Evolutionary conservation across 306 rosid genomes (phyloP), one percentile per base, ranked within the genome.

Genomic region (Carpinus fangiana): DNA sequence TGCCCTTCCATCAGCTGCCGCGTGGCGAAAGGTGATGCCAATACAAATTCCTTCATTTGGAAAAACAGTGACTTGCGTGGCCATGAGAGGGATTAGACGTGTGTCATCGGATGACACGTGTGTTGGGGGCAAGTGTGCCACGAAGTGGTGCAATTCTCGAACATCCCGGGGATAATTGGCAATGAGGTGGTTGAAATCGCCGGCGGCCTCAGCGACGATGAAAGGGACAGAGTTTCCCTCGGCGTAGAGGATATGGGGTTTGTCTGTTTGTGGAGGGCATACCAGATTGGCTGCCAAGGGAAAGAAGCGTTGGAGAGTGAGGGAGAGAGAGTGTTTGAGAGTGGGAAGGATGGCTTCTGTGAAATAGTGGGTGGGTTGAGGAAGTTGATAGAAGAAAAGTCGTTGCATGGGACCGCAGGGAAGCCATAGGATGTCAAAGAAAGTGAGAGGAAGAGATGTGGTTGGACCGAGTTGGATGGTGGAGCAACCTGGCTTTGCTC

Each of bases 231-330:
- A 76, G 78, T 81, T 70, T 0, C 70, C 76, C 0, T 36, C 7
- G 0, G 65, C 45, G 57, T 84, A 84, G 20, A 73, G 84, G 17
- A 87, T 18, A 8, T 52, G 75, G 26, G 67, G 81, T 5, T 76
- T 74, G 70, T 7, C 14, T 23, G 78, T 70, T 17, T 8, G 57
- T 21, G 82, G 74, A 31, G 86, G 86, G 7, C 36, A 21, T 2
- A 87, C 51, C 60, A 84, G 82, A 13, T 76, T 81, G 26, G 76
- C 31, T 1, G 74, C 31, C 0, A 78, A 79, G 10, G 86, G 87
- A 79, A 87, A 84, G 84, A 87, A 84, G 67, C 76, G 84, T 78
- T 79, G 84, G 31, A 87, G 86, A 11, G 84, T 50, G 65, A 84
- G 45, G 54, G 87, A 83, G 43, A 86, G 87, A 26, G 90, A 83